Conservation (phyloP, 2,329 filamentous ascomycete species). For the Zymoseptoria brevis region DNA sequence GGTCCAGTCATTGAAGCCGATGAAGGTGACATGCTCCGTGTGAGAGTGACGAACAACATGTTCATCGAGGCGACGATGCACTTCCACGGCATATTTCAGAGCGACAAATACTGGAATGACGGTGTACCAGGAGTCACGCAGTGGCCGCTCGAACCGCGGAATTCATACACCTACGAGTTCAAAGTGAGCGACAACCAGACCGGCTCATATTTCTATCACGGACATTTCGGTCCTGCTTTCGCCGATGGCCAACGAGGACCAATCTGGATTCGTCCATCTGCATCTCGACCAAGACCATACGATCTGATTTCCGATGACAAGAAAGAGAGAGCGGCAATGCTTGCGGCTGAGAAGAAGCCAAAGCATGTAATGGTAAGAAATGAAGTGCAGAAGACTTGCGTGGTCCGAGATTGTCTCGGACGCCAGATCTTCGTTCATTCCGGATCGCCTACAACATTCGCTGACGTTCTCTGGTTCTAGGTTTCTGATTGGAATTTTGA, state of each 20-base stretch:
- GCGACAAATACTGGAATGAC: constrained; percentile 30
- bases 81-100: constrained; percentile 35
- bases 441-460: neutral
- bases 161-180: constrained; percentile 14
- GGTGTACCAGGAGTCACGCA: constrained; percentile 17
- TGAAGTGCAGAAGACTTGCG: neutral
- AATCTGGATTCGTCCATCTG: constrained; percentile 12
- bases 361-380: constrained; percentile 8
- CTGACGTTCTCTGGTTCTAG: neutral
- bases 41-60: constrained; percentile 30
- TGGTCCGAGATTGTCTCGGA: neutral
- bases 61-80: constrained; percentile 32
- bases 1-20: constrained; percentile 41
- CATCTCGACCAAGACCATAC: constrained; percentile 12
- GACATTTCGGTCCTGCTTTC: constrained; percentile 13
- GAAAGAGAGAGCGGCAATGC: constrained; percentile 8
- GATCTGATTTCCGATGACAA: constrained; percentile 4
- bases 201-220: constrained; percentile 14
- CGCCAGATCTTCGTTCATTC: neutral
- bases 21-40: constrained; percentile 37
- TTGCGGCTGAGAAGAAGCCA: constrained; percentile 7
- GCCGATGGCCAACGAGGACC: constrained; percentile 14
- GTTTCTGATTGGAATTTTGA: neutral
- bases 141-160: constrained; percentile 15
- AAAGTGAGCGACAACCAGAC: constrained; percentile 10